Percentiles rank a stretch among this genome's conserved stretches.
Evolutionary conservation across 345 rosid species (phyloP).

Genomic region (Eucalyptus regnans): DNA sequence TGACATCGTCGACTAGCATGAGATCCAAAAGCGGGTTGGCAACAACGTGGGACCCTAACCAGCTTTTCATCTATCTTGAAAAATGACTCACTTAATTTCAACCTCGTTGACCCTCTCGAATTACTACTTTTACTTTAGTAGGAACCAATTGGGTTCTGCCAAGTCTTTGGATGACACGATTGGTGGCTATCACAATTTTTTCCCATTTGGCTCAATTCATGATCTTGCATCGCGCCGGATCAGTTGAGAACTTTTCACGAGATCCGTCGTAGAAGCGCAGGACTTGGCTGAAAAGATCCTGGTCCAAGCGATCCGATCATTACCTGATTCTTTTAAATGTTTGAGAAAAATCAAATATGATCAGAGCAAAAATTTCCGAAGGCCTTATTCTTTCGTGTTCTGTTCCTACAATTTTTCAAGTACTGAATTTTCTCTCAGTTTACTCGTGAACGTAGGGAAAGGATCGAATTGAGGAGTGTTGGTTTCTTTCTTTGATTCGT

Average conservation of each 20-base stretch:
- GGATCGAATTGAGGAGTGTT: background rate
- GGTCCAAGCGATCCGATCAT: background rate
- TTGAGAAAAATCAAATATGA: background rate
- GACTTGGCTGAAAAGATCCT: background rate
- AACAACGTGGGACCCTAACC: background rate
- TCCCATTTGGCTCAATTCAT: background rate
- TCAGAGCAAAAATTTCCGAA: background rate
- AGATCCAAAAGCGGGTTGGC: background rate
- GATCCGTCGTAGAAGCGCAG: background rate
- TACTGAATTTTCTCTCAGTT: background rate
- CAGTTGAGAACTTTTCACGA: too few relatives aligned
- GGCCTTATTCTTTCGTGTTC: background rate
- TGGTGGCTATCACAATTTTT: too few relatives aligned
- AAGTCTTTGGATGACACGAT: background rate
- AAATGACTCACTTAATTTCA: background rate
- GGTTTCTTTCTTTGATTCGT: background rate
- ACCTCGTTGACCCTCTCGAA: background rate
- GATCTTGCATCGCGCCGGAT: background rate
- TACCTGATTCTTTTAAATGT: background rate
- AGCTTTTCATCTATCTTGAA: background rate
- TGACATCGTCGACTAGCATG: background rate
- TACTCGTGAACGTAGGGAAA: background rate
- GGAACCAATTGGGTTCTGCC: background rate
- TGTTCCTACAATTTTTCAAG: background rate
- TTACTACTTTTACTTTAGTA: background rate